Evolutionary conservation across 2,329 filamentous ascomycete genomes (phyloP).

Genomic region (Fusarium sp.): DNA sequence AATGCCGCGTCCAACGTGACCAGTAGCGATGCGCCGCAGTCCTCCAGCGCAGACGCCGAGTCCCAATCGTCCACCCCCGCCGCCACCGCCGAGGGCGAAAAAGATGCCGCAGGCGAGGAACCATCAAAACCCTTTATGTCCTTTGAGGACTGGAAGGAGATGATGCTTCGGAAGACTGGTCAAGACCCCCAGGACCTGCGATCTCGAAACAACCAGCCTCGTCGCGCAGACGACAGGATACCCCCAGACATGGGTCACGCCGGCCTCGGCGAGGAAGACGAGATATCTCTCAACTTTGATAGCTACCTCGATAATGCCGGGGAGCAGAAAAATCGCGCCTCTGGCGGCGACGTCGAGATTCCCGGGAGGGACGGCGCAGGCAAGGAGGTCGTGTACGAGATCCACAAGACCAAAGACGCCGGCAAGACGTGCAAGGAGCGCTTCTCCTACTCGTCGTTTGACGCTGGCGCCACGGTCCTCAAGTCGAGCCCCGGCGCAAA

Average conservation of each 20-base stretch:
- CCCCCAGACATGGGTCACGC: conserved; percentile 78
- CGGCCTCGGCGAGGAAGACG: conserved; percentile 85
- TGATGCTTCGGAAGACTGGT: conserved; percentile 87
- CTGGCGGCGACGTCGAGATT: background rate
- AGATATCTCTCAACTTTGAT: conserved; percentile 75
- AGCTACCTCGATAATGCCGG: conserved; percentile 42
- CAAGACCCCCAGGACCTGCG: conserved; percentile 77
- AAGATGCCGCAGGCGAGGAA: conserved; percentile 36
- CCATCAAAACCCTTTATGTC: conserved; percentile 77
- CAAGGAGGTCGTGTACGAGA: conserved; percentile 59
- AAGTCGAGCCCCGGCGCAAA: conserved; percentile 91
- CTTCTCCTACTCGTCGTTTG: conserved; percentile 97
- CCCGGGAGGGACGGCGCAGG: conserved; percentile 40
- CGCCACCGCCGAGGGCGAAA: conserved; percentile 13
- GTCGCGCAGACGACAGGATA: conserved; percentile 58
- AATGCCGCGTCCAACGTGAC: background rate
- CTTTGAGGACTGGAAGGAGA: conserved; percentile 98
- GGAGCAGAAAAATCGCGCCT: conserved; percentile 14
- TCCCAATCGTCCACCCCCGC: conserved; percentile 7
- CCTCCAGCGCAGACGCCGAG: conserved; percentile 13
- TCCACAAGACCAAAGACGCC: conserved; percentile 86
- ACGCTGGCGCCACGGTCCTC: conserved; percentile 91
- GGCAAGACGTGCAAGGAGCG: conserved; percentile 98
- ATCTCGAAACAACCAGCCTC: conserved; percentile 68
- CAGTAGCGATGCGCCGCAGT: conserved; percentile 9